A percentile compares a stretch with the other conserved stretches of the same genome.
These are phyloP conservation scores for Acacia confusa DNA, from an alignment of 306 rosid species.

Conservation along the genomic window DNA sequence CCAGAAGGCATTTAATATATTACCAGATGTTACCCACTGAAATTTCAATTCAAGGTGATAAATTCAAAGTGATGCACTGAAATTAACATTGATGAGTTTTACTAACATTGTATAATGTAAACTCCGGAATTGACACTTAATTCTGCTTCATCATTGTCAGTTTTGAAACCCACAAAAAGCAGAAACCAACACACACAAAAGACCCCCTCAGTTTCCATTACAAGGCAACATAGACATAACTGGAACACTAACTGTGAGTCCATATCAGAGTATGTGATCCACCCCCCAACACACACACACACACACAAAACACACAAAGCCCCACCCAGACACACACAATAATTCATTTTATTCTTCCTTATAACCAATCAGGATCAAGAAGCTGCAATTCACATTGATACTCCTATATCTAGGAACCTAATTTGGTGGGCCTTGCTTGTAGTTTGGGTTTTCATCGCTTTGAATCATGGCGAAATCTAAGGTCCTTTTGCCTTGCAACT, in stretches of 20 bases:
- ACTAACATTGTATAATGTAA: neutral
- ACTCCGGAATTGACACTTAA: conserved; percentile 19
- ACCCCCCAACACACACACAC: too few species aligned
- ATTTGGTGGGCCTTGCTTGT: conserved; percentile 29
- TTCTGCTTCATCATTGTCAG: conserved; percentile 19
- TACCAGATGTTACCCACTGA: neutral
- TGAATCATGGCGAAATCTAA: conserved; percentile 79
- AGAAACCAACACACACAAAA: conserved; percentile 2
- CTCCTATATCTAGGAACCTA: conserved; percentile 20
- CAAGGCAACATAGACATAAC: conserved; percentile 29
- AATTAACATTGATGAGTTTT: neutral
- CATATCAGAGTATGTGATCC: conserved; percentile 32
- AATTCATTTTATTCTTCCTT: conserved; percentile 33
- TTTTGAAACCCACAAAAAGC: conserved; percentile 26
- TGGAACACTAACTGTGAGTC: conserved; percentile 31
- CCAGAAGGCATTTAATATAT: neutral
- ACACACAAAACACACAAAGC: too few species aligned
- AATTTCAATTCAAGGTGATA: neutral
- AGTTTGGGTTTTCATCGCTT: conserved; percentile 29
- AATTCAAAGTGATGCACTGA: neutral
- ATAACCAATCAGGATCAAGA: conserved; percentile 22
- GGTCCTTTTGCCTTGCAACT: conserved; percentile 84
- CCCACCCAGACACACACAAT: neutral
- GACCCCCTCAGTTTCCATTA: conserved; percentile 41
- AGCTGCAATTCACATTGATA: conserved; percentile 14